These are phyloP conservation scores for Blastobotrys raffinosifermentans DNA, from an alignment of 1,139 yeast genomes.

Conservation along the genomic window DNA sequence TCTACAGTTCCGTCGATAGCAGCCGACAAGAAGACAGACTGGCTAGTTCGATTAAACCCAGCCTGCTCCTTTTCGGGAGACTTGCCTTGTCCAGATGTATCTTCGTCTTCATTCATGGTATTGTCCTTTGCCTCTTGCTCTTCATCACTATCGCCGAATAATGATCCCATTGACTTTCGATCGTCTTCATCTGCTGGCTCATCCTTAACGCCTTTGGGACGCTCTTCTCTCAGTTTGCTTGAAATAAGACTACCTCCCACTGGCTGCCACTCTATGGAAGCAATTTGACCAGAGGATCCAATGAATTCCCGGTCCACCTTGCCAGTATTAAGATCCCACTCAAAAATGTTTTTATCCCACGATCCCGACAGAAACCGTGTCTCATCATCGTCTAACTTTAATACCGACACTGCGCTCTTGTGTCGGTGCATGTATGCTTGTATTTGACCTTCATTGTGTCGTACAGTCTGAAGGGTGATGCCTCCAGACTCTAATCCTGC, in stretches of 20 bases:
- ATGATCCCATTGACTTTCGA: conserved; percentile 68
- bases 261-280: conserved; percentile 76
- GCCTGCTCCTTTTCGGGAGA: conserved; percentile 4
- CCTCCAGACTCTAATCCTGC: conserved; percentile 85
- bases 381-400: conserved; percentile 58
- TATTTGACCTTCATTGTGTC: conserved; percentile 77
- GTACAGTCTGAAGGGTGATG: conserved; percentile 72
- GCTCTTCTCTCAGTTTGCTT: conserved; percentile 19
- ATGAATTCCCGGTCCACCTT: conserved; percentile 41
- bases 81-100: conserved; percentile 3
- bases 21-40: conserved; percentile 66
- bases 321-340: conserved; percentile 88
- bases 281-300: conserved; percentile 66
- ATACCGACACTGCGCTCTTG: conserved; percentile 65
- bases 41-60: conserved; percentile 35
- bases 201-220: conserved; percentile 8
- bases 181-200: conserved; percentile 33
- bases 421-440: conserved; percentile 74
- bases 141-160: conserved; percentile 77
- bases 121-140: conserved; percentile 29
- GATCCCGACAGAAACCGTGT: conserved; percentile 70
- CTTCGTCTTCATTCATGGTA: conserved; percentile 6
- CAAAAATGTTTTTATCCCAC: conserved; percentile 68
- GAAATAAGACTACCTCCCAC: conserved; percentile 44
- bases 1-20: conserved; percentile 78